Evolutionary conservation across 75 land plant genomes (phyloP), one percentile per base, ranked within the genome.

Genomic region (Selaginella tamariscina): DNA sequence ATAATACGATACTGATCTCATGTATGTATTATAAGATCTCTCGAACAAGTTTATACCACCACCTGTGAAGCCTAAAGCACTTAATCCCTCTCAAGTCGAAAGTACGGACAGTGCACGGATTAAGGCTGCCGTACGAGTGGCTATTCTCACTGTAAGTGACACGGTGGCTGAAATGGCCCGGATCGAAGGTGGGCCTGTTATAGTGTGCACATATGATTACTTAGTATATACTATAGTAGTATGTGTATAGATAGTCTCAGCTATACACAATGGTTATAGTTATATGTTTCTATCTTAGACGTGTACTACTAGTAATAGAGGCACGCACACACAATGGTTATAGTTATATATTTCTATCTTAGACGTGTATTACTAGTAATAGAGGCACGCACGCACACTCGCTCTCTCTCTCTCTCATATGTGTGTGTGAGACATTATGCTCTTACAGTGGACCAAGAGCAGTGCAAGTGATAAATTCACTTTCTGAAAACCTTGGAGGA

Each of bases 361-460:
- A n/a, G n/a, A n/a, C n/a, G n/a, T n/a, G n/a, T n/a, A n/a, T n/a
- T n/a, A n/a, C n/a, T n/a, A n/a, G n/a, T n/a, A n/a, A n/a, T n/a
- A n/a, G n/a, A n/a, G n/a, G n/a, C n/a, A n/a, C n/a, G n/a, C n/a
- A n/a, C n/a, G n/a, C n/a, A n/a, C n/a, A n/a, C n/a, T n/a, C n/a
- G n/a, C n/a, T n/a, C n/a, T n/a, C n/a, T n/a, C n/a, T n/a, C n/a
- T n/a, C n/a, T n/a, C n/a, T n/a, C n/a, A n/a, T n/a, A n/a, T n/a
- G n/a, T n/a, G n/a, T n/a, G n/a, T n/a, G n/a, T n/a, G n/a, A n/a
- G n/a, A n/a, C n/a, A n/a, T n/a, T n/a, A n/a, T n/a, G n/a, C n/a
- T n/a, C n/a, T n/a, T n/a, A n/a, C 24, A 93, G 98, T 78, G 96
- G 96, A 31, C 98, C 96, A 68, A 85, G 96, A 69, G 98, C 96